phyloP scores from a whole-genome alignment of 1,284 basidiomycete genomes.

The Earliella scabrosa region DNA sequence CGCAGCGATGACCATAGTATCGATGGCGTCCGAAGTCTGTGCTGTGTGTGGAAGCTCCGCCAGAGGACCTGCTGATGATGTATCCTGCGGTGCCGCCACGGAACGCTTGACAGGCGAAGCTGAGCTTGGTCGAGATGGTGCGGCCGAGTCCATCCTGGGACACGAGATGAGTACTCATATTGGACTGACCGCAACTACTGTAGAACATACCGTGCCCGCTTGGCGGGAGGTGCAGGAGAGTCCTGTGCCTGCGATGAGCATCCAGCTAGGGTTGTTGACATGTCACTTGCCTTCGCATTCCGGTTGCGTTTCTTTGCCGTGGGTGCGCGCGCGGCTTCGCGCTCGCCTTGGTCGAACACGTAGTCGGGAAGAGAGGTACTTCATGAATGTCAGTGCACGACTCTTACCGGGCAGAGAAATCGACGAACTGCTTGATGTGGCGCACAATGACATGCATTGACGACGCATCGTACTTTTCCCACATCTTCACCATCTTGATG shows the following conservation, averaged over 20 bases:
- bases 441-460: conserved; percentile 95
- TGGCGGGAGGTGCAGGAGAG: conserved; percentile 20
- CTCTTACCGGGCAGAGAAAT: conserved; percentile 5
- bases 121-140: conserved; percentile 5
- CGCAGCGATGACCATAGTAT: conserved; percentile 19
- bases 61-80: conserved; percentile 1
- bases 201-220: conserved; percentile 15
- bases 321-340: conserved; percentile 29
- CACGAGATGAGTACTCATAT: not conserved
- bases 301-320: conserved; percentile 19
- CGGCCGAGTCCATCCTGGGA: conserved; percentile 11
- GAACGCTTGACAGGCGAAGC: conserved; percentile 4
- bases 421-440: conserved; percentile 87
- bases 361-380: conserved; percentile 81
- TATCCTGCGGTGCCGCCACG: not conserved
- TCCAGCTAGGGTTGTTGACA: not conserved
- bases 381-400: conserved; percentile 18
- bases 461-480: conserved; percentile 94
- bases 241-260: conserved; percentile 15
- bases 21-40: conserved; percentile 13
- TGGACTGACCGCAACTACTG: not conserved
- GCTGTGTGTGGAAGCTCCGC: conserved; percentile 18
- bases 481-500: conserved; percentile 90
- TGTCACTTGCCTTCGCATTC: conserved; percentile 15
- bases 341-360: conserved; percentile 82